Percentiles rank a stretch among this genome's conserved stretches.
Conservation (phyloP, 495 filamentous ascomycete genomes). For the Aspergillus nanangensis region DNA sequence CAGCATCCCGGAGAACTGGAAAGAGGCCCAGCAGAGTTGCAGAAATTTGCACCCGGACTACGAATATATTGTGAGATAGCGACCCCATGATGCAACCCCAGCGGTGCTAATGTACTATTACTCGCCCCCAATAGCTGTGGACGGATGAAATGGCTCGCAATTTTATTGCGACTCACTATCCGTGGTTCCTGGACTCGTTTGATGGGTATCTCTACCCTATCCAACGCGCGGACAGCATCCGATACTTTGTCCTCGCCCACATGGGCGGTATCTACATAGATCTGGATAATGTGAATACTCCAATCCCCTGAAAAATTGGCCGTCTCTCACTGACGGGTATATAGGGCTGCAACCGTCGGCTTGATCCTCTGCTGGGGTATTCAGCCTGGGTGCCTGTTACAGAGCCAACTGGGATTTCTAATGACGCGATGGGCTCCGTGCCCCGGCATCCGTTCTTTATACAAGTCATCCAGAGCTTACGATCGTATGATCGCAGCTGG, state of each 20-base stretch:
- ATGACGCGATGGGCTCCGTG: conserved; percentile 80
- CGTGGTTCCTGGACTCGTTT: conserved; percentile 83
- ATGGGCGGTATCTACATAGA: conserved; percentile 89
- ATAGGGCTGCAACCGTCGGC: conserved; percentile 74
- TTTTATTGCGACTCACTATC: conserved; percentile 74
- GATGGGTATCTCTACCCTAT: conserved; percentile 77
- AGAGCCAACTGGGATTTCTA: conserved; percentile 78
- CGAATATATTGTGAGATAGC: conserved; percentile 66
- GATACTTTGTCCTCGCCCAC: conserved; percentile 81
- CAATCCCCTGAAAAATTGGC: background rate
- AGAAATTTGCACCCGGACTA: conserved; percentile 72
- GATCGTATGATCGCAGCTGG: conserved; percentile 71
- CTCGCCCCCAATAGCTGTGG: conserved; percentile 60
- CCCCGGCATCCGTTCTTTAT: conserved; percentile 83
- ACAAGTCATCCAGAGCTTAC: conserved; percentile 63
- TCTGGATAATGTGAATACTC: conserved; percentile 68
- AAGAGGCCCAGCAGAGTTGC: conserved; percentile 67
- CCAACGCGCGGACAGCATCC: conserved; percentile 81
- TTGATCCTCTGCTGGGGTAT: conserved; percentile 78
- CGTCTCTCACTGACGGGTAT: conserved; percentile 3
- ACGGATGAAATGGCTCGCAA: conserved; percentile 70
- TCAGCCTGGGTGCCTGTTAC: conserved; percentile 79
- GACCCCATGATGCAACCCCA: background rate
- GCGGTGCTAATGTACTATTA: conserved; percentile 11
- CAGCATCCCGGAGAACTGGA: conserved; percentile 70